Percentiles rank a stretch among this genome's conserved stretches.
Conservation (phyloP, 1,139 yeast genomes). For the Fermentozyma sake region DNA sequence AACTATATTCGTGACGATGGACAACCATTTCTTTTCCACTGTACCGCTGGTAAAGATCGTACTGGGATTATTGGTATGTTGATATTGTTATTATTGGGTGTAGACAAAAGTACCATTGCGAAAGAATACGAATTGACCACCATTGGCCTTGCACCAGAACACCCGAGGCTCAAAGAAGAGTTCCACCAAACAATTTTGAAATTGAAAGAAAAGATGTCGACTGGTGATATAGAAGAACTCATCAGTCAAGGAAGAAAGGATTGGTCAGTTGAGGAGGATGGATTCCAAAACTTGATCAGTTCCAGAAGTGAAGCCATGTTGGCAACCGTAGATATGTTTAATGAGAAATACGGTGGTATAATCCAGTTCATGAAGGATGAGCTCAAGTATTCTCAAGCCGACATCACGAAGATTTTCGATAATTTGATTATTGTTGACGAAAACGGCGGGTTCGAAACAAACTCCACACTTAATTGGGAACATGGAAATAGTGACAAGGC, state of each 20-base stretch:
- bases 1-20: slow-evolving; percentile 50
- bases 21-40: slow-evolving; percentile 60
- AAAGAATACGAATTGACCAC: slow-evolving; percentile 75
- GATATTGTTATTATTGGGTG: slow-evolving; percentile 57
- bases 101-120: slow-evolving; percentile 61
- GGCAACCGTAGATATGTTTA: slow-evolving; percentile 49
- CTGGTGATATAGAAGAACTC: slow-evolving; percentile 23
- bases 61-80: slow-evolving; percentile 76
- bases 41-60: slow-evolving; percentile 86
- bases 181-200: slow-evolving; percentile 28
- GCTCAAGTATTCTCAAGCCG: slow-evolving; percentile 46
- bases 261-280: slow-evolving; percentile 44
- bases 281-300: slow-evolving; percentile 56
- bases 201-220: slow-evolving; percentile 20
- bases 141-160: slow-evolving; percentile 55
- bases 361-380: slow-evolving; percentile 43
- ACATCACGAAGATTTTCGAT: slow-evolving; percentile 44
- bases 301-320: slow-evolving; percentile 73
- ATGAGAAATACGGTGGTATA: slow-evolving; percentile 53
- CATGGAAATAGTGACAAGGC: slow-evolving; percentile 17
- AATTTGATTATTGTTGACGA: slow-evolving; percentile 35
- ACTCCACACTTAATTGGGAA: slow-evolving; percentile 21
- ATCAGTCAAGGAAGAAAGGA: slow-evolving; percentile 32
- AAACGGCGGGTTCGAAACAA: slow-evolving; percentile 16
- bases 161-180: slow-evolving; percentile 30